A percentile compares a stretch with the other conserved stretches of the same genome.
These are phyloP conservation scores for Toxicodendron radicans DNA, from an alignment of 345 rosid genomes.

Conservation along the genomic window DNA sequence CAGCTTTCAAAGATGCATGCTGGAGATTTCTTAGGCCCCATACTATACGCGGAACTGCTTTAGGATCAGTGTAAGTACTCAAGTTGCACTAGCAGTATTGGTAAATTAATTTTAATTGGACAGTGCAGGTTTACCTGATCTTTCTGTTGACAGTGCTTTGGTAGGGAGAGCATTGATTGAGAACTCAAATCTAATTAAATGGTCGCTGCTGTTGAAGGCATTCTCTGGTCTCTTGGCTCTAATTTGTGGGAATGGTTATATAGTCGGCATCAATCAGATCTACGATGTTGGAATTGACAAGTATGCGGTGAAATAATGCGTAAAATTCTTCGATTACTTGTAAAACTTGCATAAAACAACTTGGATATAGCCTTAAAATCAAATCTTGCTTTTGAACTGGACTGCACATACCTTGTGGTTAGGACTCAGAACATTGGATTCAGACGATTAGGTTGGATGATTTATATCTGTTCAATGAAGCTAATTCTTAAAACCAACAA, in stretches of 20 bases:
- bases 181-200: constrained; percentile 74
- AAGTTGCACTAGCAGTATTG: background rate
- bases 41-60: constrained; percentile 89
- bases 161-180: constrained; percentile 86
- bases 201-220: constrained; percentile 84
- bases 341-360: constrained; percentile 4
- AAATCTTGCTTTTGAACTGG: background rate
- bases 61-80: constrained; percentile 69
- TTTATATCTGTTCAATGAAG: background rate
- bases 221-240: constrained; percentile 86
- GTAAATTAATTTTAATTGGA: constrained; percentile 10
- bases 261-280: constrained; percentile 98
- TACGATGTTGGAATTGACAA: constrained; percentile 95
- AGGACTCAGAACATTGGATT: background rate
- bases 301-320: constrained; percentile 43
- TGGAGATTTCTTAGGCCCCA: constrained; percentile 99
- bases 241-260: constrained; percentile 91
- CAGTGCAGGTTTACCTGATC: constrained; percentile 1
- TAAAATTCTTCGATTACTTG: background rate
- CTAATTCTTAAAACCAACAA: background rate
- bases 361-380: constrained; percentile 6
- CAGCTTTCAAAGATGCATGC: constrained; percentile 78
- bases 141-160: constrained; percentile 65
- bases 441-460: background rate
- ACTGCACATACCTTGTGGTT: background rate